These are phyloP conservation scores for Citeromyces siamensis DNA, from an alignment of 1,139 yeast genomes.

Conservation along the genomic window DNA sequence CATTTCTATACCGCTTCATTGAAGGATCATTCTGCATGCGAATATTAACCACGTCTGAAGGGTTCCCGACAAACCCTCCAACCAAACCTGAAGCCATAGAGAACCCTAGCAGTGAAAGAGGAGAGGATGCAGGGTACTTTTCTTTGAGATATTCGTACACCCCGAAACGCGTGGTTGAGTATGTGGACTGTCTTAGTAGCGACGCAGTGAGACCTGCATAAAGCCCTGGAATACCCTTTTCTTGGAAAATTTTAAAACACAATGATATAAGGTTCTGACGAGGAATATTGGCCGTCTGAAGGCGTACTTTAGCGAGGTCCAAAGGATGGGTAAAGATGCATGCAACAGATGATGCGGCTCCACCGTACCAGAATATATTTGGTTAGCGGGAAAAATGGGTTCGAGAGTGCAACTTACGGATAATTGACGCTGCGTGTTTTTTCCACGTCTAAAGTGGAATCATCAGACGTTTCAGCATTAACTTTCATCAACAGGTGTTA, in stretches of 20 bases:
- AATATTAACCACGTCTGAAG: conserved; percentile 79
- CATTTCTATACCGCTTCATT: conserved; percentile 59
- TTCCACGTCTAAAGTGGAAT: conserved; percentile 1
- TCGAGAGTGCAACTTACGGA: not conserved
- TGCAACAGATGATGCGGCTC: conserved; percentile 58
- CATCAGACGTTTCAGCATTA: conserved; percentile 1
- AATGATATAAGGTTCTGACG: conserved; percentile 51
- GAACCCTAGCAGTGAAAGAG: conserved; percentile 42
- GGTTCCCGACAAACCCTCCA: conserved; percentile 82
- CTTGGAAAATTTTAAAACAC: conserved; percentile 42
- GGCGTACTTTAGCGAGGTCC: conserved; percentile 74
- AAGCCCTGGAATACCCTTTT: conserved; percentile 58
- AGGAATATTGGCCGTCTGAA: conserved; percentile 60
- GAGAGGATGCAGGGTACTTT: conserved; percentile 22
- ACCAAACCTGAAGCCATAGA: conserved; percentile 77
- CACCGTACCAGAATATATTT: conserved; percentile 8
- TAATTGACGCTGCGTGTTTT: not conserved
- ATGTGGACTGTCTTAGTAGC: conserved; percentile 74
- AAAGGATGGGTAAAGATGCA: conserved; percentile 58
- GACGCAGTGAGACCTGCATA: conserved; percentile 81
- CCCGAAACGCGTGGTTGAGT: conserved; percentile 79
- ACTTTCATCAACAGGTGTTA: too few species aligned
- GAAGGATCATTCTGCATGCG: conserved; percentile 87
- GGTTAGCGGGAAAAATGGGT: too few species aligned
- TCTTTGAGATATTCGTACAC: conserved; percentile 70